These are phyloP conservation scores for Coffea humblotiana DNA, from an alignment of 305 asterid species.

Conservation along the genomic window DNA sequence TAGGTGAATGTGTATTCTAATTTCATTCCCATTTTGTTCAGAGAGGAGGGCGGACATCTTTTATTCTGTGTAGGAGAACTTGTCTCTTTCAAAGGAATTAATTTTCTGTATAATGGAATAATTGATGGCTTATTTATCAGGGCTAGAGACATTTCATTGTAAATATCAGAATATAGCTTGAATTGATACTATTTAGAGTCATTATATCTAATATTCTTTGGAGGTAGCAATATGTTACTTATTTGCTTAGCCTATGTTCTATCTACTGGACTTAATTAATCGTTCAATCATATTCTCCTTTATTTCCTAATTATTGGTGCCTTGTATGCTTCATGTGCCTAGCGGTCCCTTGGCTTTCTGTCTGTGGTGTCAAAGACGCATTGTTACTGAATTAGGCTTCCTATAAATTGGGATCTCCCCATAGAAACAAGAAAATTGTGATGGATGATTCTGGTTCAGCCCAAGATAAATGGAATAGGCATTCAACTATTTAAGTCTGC, in stretches of 20 bases:
- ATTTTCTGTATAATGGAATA: constrained; percentile 10
- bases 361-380: no score
- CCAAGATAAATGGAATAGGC: no score
- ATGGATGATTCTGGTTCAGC: no score
- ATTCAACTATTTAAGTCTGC: no score
- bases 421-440: no score
- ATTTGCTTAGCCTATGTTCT: neutral
- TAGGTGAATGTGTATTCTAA: constrained; percentile 17
- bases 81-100: constrained; percentile 20
- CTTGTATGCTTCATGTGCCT: neutral
- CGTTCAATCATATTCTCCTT: neutral
- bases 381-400: no score
- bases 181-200: neutral
- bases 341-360: no score
- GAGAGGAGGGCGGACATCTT: neutral
- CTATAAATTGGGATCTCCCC: no score
- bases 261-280: neutral
- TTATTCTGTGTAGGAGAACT: constrained; percentile 6
- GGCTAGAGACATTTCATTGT: constrained; percentile 14
- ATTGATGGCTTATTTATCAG: neutral
- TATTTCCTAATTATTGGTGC: neutral
- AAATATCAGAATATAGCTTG: constrained; percentile 18
- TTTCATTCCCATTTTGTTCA: constrained; percentile 6
- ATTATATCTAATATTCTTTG: neutral
- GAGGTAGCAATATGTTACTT: neutral